Conservation (phyloP, 2,329 filamentous ascomycete genomes). For the Fusarium penzigii region DNA sequence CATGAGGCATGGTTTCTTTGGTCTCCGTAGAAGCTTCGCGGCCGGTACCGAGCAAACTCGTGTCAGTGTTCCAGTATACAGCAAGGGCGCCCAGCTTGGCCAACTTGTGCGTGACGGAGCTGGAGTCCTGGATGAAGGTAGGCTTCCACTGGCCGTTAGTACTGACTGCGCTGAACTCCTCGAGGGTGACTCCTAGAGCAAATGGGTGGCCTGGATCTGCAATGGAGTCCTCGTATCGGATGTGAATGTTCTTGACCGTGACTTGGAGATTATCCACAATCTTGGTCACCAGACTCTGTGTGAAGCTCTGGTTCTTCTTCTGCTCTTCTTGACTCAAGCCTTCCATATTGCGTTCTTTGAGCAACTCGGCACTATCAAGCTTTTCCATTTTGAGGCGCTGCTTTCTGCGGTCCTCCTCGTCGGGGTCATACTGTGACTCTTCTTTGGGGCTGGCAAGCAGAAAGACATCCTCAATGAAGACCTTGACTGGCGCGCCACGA, state of each 20-base stretch:
- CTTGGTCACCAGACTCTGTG: slow-evolving; percentile 89
- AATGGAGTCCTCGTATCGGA: slow-evolving; percentile 97
- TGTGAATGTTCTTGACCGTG: slow-evolving; percentile 96
- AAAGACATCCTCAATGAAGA: slow-evolving; percentile 96
- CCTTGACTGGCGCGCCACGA: slow-evolving; percentile 87
- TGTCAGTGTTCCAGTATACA: slow-evolving; percentile 98
- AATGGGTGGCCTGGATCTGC: slow-evolving; percentile 95
- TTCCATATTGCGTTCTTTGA: slow-evolving; percentile 90
- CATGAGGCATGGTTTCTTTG: slow-evolving; percentile 66
- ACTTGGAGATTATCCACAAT: slow-evolving; percentile 99
- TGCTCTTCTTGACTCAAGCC: slow-evolving; percentile 94
- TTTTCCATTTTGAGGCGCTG: slow-evolving; percentile 99
- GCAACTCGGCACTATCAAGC: slow-evolving; percentile 89
- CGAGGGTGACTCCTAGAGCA: slow-evolving; percentile 85
- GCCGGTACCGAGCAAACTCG: slow-evolving; percentile 78
- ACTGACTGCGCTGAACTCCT: slow-evolving; percentile 96
- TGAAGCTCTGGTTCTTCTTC: slow-evolving; percentile 97
- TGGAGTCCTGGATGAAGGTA: slow-evolving; percentile 89
- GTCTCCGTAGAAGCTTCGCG: slow-evolving; percentile 57
- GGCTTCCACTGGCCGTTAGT: slow-evolving; percentile 95
- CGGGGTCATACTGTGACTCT: slow-evolving; percentile 88
- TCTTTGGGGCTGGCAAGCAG: slow-evolving; percentile 93
- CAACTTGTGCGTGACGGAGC: slow-evolving; percentile 85
- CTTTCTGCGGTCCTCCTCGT: slow-evolving; percentile 83
- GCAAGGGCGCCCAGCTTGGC: slow-evolving; percentile 87